Conservation (phyloP, 768 basidiomycete species). For the Hygrophoropsis aurantiaca region DNA sequence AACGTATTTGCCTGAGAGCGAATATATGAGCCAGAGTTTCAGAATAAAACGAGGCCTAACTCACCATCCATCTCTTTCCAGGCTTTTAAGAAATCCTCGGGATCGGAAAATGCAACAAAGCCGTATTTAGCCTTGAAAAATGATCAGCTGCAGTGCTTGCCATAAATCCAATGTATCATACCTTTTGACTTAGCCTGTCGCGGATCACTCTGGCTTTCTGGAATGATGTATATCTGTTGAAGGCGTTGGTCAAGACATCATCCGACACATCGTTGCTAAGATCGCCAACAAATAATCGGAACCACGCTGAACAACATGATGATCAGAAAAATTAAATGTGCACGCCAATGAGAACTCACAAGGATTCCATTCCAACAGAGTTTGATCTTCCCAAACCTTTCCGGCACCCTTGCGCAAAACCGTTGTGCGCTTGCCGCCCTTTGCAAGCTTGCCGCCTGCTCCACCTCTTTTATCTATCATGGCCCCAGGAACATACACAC, state of each 20-base stretch:
- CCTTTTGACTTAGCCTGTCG: constrained; percentile 93
- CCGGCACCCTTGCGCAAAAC: constrained; percentile 95
- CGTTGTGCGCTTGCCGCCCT: constrained; percentile 89
- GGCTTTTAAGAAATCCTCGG: constrained; percentile 95
- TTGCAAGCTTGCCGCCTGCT: constrained; percentile 80
- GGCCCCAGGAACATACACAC: constrained; percentile 89
- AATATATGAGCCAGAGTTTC: neutral
- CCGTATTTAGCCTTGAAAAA: constrained; percentile 83
- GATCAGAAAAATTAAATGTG: neutral
- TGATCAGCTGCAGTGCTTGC: constrained; percentile 5
- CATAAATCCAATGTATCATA: constrained; percentile 25
- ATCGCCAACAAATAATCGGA: constrained; percentile 95
- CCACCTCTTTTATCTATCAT: constrained; percentile 88
- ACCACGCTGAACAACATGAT: constrained; percentile 69
- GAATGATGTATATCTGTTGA: constrained; percentile 91
- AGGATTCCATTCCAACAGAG: constrained; percentile 95
- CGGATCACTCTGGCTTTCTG: constrained; percentile 94
- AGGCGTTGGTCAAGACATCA: constrained; percentile 89
- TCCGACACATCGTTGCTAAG: constrained; percentile 98
- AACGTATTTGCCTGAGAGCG: constrained; percentile 84
- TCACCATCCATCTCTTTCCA: constrained; percentile 99
- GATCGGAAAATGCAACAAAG: constrained; percentile 96
- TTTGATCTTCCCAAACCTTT: constrained; percentile 98
- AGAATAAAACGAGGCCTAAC: constrained; percentile 21
- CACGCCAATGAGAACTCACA: constrained; percentile 50